phyloP scores from a whole-genome alignment of 2,329 filamentous ascomycete species.

The Plectosphaerella plurivora region DNA sequence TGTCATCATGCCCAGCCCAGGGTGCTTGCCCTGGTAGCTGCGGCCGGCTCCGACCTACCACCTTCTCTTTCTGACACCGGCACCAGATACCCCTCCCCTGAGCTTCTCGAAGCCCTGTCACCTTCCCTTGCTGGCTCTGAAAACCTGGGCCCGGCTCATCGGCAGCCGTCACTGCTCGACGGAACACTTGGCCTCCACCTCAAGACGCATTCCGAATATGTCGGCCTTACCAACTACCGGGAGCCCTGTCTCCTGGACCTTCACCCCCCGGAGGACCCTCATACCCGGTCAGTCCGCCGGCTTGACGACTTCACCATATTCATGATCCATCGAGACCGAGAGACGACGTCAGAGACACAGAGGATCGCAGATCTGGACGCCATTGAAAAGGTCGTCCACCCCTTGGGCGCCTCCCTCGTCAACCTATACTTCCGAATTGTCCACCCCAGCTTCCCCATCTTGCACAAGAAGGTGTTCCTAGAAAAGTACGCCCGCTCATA shows the following conservation, averaged over 20 bases:
- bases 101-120: slow-evolving; percentile 12
- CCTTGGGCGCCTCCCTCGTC: slow-evolving; percentile 59
- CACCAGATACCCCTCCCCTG: slow-evolving; percentile 10
- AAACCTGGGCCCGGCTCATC: slow-evolving; percentile 9
- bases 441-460: slow-evolving; percentile 53
- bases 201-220: slow-evolving; percentile 55
- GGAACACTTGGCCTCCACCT: slow-evolving; percentile 51
- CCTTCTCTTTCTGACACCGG: not conserved
- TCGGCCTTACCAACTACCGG: slow-evolving; percentile 55
- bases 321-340: slow-evolving; percentile 28
- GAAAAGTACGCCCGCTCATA: slow-evolving; percentile 56
- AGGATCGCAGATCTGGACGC: slow-evolving; percentile 36
- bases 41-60: not conserved
- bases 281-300: slow-evolving; percentile 22
- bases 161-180: slow-evolving; percentile 23
- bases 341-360: slow-evolving; percentile 32
- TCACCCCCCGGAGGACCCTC: slow-evolving; percentile 43
- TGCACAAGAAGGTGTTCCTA: slow-evolving; percentile 58
- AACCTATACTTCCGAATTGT: slow-evolving; percentile 64
- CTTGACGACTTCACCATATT: slow-evolving; percentile 29
- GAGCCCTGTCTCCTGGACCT: slow-evolving; percentile 54
- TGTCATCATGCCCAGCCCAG: not conserved
- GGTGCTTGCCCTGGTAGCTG: not conserved
- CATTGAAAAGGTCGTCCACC: slow-evolving; percentile 58
- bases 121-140: slow-evolving; percentile 9